Evolutionary conservation across 208 protist species (phyloP), one percentile per base, ranked within the genome.

Genomic region (Acanthamoeba sp.): DNA sequence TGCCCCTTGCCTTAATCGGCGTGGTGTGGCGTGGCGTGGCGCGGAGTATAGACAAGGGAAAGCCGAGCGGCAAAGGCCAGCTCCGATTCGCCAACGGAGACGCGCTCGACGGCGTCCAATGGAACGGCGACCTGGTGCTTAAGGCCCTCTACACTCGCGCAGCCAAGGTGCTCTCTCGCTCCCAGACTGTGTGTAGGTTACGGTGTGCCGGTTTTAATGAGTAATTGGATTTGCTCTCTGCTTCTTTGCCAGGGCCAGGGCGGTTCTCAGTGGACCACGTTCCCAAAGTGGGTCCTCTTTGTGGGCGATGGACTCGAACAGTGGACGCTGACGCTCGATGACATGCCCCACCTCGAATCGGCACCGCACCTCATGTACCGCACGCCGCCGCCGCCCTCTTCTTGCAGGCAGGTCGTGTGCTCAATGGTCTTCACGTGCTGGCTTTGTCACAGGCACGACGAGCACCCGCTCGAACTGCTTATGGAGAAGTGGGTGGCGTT

Each of bases 211-310:
- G n/a, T n/a, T n/a, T n/a, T n/a, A n/a, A n/a, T n/a, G 48, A 18
- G 4, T 52, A 18, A 52, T 12, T 52, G 48, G 20, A 12, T 18
- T 52, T 36, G 0, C 38, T 38, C 38, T 36, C 16, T 36, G 9
- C 14, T 80, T 29, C n/a, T 80, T 36, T 73, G 22, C 0, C 36
- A 84, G 36, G 38, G 55, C 55, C 16, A 52, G 34, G 57, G 36
- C 6, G 20, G 85, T 4, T 84, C 82, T 14, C 45, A 90, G 38
- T 90, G 76, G 76, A 5, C 85, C 7, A 34, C 36, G 18, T 18
- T 52, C 12, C 57, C 59, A 7, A 73, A 91, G 36, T 73, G 85
- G 57, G n/a, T 91, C 38, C 85, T 91, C 29, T 91, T 91, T n/a
- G 85, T 50, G 45, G 78, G 78, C 78, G 78, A 87, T 38, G 32